Base-by-base conservation (phyloP, 140 eudicot species). In the Senecio squalidus region DNA sequence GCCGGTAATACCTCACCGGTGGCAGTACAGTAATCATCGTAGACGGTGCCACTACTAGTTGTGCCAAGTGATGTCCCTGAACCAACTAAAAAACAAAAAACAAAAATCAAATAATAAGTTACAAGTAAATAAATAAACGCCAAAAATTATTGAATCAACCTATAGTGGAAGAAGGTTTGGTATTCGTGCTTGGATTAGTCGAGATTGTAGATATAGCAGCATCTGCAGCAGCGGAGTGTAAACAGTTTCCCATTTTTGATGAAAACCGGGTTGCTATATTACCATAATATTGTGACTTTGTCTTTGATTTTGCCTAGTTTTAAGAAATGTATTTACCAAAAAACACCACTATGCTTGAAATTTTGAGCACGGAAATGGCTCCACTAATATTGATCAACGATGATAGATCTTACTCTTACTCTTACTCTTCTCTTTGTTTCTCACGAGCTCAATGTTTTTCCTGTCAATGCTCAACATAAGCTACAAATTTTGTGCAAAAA, bases 1-100 rank as follows among this genome's bases (percentile, higher is more conserved):
- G 82, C 67, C 27, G 93, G 71, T 73, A 84, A 76, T 46, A 80
- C 72, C 46, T 85, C 86, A 0, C 93, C 95, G 9, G 1, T 30
- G 9, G 69, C 58, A 0, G 74, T 72, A 41, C 68, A 22, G 31
- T 46, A 73, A 3, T 40, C 84, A 11, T 39, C 74, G 55, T 71
- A 83, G 15, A 80, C 75, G 57, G 83, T 82, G 41, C 88, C 80
- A 63, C 82, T 80, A 8, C 20, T 15, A n/a, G 38, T 52, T 2
- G 85, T 72, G 22, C 59, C 85, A n/a, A n/a, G n/a, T 3, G 91
- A 86, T 31, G 38, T 41, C 5, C 80, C 85, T 45, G 83, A 64
- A 66, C 67, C 69, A 40, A 23, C 26, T 67, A 52, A 49, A 24
- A 22, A 4, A 8, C 14, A 18, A 15, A 21, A 29, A 21, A 52